A percentile compares a stretch with the other conserved stretches of the same genome.
Evolutionary conservation across 192 early-diverging fungal genomes (phyloP).

Genomic region (Rhizophagus clarus): DNA sequence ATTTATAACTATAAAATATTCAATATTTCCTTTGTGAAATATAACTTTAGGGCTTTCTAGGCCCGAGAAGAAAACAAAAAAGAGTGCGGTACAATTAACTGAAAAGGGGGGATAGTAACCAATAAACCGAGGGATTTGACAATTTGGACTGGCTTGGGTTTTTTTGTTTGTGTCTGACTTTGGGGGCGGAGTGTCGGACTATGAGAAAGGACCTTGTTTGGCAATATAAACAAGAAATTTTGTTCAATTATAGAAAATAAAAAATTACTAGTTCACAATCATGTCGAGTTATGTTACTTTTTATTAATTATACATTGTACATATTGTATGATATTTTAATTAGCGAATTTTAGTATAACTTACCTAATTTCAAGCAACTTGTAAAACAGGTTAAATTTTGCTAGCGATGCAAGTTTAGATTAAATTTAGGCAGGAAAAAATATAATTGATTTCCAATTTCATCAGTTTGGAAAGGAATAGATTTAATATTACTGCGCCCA

Average conservation of each 20-base stretch:
- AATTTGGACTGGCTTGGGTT: neutral
- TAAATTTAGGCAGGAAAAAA: neutral
- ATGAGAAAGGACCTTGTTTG: neutral
- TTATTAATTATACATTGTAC: neutral
- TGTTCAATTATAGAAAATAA: neutral
- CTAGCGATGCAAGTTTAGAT: neutral
- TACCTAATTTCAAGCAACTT: neutral
- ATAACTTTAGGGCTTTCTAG: neutral
- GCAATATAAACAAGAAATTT: neutral
- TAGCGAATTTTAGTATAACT: neutral
- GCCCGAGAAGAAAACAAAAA: slow-evolving; percentile 2
- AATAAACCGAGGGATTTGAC: neutral
- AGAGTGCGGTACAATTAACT: slow-evolving; percentile 6
- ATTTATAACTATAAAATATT: neutral
- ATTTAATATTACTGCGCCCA: too few species aligned
- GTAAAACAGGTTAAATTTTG: neutral
- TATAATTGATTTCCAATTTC: too few species aligned
- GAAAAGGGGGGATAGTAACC: neutral
- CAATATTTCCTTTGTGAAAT: neutral
- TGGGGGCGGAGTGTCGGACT: neutral
- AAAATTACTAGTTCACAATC: slow-evolving; percentile 1
- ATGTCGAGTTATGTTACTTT: neutral
- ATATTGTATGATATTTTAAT: neutral
- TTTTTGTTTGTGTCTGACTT: neutral
- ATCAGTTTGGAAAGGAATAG: too few species aligned